Conservation (phyloP, 2,329 filamentous ascomycete genomes). For the Botrytis porri region DNA sequence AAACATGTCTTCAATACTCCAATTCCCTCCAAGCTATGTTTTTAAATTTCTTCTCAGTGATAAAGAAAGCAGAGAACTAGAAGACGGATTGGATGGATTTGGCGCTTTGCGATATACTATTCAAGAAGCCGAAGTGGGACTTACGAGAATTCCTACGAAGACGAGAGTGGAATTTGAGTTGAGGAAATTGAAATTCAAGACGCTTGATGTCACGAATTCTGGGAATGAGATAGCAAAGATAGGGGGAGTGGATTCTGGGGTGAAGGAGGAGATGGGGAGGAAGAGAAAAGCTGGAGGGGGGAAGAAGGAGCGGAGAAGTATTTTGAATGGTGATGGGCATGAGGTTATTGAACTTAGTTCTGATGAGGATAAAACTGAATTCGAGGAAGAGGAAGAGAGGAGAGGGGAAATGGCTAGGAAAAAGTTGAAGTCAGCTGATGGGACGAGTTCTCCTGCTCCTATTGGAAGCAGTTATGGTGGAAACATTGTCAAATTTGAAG, state of each 20-base stretch:
- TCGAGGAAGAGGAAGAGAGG: slow-evolving; percentile 35
- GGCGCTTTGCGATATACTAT: slow-evolving; percentile 65
- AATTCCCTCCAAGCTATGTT: slow-evolving; percentile 57
- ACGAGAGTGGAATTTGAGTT: slow-evolving; percentile 53
- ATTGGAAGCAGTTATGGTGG: not conserved
- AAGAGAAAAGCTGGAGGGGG: not conserved
- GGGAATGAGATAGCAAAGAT: not conserved
- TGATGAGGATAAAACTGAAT: slow-evolving; percentile 40
- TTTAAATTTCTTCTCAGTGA: slow-evolving; percentile 42
- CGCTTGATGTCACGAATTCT: not conserved
- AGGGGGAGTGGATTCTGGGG: not conserved
- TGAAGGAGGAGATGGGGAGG: not conserved
- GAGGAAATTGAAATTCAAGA: slow-evolving; percentile 5
- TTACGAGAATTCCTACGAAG: slow-evolving; percentile 69
- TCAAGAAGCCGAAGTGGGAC: slow-evolving; percentile 65
- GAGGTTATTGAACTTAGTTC: slow-evolving; percentile 32
- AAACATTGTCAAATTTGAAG: not conserved
- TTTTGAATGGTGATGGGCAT: slow-evolving; percentile 26
- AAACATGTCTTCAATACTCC: slow-evolving; percentile 13
- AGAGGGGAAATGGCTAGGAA: slow-evolving; percentile 14
- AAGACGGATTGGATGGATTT: slow-evolving; percentile 55
- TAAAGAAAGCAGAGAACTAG: slow-evolving; percentile 57
- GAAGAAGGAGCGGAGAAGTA: slow-evolving; percentile 33
- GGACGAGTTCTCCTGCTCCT: not conserved
- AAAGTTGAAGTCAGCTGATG: slow-evolving; percentile 14